A percentile compares a stretch with the other conserved stretches of the same genome.
These are phyloP conservation scores for Fusarium buxicola DNA, from an alignment of 2,329 filamentous ascomycete species.

Conservation along the genomic window DNA sequence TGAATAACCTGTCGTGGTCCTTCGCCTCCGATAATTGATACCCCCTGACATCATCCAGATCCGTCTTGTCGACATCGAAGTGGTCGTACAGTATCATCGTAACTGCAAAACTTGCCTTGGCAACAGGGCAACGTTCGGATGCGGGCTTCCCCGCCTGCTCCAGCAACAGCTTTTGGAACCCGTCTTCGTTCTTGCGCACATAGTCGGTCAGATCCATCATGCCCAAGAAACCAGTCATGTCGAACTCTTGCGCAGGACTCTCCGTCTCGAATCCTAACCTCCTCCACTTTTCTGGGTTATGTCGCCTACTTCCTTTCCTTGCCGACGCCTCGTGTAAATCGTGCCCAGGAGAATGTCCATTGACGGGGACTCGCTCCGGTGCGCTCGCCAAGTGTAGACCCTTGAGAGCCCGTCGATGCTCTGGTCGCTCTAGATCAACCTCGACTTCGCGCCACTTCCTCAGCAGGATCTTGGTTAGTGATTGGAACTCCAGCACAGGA, in stretches of 20 bases:
- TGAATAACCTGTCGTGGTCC: conserved; percentile 87
- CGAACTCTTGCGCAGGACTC: conserved; percentile 87
- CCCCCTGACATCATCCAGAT: conserved; percentile 80
- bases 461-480: conserved; percentile 86
- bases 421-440: conserved; percentile 86
- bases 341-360: conserved; percentile 54
- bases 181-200: conserved; percentile 90
- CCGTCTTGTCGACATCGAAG: conserved; percentile 90
- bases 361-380: conserved; percentile 64
- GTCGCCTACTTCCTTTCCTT: conserved; percentile 74
- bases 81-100: conserved; percentile 93
- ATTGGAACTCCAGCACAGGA: conserved; percentile 92
- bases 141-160: conserved; percentile 84
- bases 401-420: conserved; percentile 89
- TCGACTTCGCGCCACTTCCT: conserved; percentile 88
- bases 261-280: conserved; percentile 92
- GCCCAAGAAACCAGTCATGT: conserved; percentile 86
- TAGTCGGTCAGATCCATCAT: conserved; percentile 99
- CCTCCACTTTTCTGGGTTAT: conserved; percentile 93
- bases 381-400: conserved; percentile 86
- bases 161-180: conserved; percentile 89
- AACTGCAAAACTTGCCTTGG: conserved; percentile 85
- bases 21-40: conserved; percentile 80
- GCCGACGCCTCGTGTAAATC: conserved; percentile 49
- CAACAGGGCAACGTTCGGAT: conserved; percentile 84